Conservation (phyloP, 306 rosid species). For the Rosa multiflora region DNA sequence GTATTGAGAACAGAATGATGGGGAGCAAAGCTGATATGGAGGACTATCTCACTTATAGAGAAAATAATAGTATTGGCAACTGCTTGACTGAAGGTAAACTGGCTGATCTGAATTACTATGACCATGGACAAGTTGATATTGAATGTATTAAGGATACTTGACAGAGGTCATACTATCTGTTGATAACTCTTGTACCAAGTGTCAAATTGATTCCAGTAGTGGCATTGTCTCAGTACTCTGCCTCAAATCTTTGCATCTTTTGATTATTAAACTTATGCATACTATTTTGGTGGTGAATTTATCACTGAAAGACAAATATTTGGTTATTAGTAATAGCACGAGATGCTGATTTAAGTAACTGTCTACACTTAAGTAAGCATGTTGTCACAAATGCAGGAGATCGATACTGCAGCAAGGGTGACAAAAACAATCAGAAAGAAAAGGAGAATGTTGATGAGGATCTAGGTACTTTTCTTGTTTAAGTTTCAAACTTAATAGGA, state of each 20-base stretch:
- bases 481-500: neutral
- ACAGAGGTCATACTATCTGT: neutral
- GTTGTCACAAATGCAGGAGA: slow-evolving; percentile 9
- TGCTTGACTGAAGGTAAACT: neutral
- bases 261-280: neutral
- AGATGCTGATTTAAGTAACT: neutral
- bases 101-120: neutral
- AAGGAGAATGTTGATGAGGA: neutral
- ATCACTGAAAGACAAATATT: neutral
- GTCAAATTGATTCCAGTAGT: slow-evolving; percentile 6
- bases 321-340: neutral
- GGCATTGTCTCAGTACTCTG: neutral
- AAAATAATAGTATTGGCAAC: neutral
- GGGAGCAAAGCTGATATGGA: neutral
- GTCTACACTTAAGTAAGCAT: neutral
- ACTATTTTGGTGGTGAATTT: neutral
- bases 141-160: neutral
- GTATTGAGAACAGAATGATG: too few relatives aligned
- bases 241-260: neutral
- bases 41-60: neutral
- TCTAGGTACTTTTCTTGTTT: neutral
- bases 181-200: neutral
- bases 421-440: neutral
- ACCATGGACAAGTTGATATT: neutral
- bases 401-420: neutral